These are phyloP conservation scores for Linnemannia elongata DNA, from an alignment of 192 early-diverging fungal species.

Conservation along the genomic window DNA sequence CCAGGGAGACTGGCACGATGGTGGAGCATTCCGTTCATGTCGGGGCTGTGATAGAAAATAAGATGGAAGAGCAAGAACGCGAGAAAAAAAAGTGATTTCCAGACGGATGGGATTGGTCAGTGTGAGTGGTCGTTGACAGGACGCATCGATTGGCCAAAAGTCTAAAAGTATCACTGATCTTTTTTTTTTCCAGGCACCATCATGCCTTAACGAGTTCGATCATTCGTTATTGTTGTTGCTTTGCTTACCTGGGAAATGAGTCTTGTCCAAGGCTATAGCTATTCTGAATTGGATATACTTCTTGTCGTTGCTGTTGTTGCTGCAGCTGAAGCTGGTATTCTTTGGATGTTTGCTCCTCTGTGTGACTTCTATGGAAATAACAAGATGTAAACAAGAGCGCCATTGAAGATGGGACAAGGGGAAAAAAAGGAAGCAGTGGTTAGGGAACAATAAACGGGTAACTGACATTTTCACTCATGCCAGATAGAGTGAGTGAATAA, in stretches of 20 bases:
- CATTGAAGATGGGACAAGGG: background rate
- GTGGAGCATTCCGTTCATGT: slow-evolving; percentile 2
- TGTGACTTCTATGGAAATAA: background rate
- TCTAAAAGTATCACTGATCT: background rate
- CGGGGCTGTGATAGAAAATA: background rate
- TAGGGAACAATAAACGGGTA: background rate
- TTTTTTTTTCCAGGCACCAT: background rate
- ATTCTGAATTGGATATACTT: background rate
- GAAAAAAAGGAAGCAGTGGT: background rate
- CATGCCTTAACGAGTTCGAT: background rate
- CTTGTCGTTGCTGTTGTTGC: background rate
- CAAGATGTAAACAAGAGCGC: background rate
- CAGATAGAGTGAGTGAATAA: no score
- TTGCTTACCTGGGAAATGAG: background rate
- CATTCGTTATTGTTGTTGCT: background rate
- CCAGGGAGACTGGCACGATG: slow-evolving; percentile 6
- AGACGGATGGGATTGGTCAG: background rate
- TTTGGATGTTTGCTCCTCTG: background rate
- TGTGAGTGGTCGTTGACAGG: background rate
- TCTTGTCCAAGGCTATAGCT: background rate
- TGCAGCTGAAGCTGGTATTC: background rate
- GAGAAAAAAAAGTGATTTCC: background rate
- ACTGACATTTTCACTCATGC: background rate
- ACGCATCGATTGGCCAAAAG: slow-evolving; percentile 1
- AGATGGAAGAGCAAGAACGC: background rate